A percentile compares a stretch with the other conserved stretches of the same genome.
Conservation (phyloP, 129 eudicot genomes). For the carrot (Daucus carota) region DNA sequence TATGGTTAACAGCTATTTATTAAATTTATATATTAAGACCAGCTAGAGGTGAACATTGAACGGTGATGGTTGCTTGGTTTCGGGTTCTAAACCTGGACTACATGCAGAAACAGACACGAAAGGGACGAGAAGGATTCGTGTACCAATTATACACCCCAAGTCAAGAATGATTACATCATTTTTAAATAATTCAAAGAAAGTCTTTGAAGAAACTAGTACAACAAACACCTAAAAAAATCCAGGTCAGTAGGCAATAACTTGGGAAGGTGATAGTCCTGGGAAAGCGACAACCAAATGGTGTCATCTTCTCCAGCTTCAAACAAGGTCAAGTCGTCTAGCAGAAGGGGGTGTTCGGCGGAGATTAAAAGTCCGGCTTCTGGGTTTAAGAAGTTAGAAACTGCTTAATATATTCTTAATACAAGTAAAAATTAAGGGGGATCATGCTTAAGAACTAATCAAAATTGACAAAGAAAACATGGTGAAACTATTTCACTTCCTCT, state of each 20-base stretch:
- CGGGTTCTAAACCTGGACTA: neutral
- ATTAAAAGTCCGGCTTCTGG: no score
- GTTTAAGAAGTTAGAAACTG: no score
- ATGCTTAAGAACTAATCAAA: neutral
- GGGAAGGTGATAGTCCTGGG: neutral
- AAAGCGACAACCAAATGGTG: neutral
- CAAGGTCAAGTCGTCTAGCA: neutral
- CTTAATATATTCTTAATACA: no score
- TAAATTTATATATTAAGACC: neutral
- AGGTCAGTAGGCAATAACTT: neutral
- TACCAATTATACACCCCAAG: neutral
- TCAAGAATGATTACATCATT: neutral
- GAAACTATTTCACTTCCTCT: neutral
- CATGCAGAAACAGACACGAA: conserved; percentile 2
- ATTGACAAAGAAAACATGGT: neutral
- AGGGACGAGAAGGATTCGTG: neutral
- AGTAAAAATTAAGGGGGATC: no score
- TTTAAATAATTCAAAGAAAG: neutral
- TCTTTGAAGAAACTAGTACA: no score
- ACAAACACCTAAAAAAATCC: no score
- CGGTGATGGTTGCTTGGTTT: neutral
- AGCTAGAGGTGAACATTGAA: neutral
- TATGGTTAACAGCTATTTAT: neutral
- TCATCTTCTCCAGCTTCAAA: neutral
- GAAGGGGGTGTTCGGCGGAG: no score